phyloP scores from a whole-genome alignment of 2,329 filamentous ascomycete genomes.

The Cyphellophora attinorum region DNA sequence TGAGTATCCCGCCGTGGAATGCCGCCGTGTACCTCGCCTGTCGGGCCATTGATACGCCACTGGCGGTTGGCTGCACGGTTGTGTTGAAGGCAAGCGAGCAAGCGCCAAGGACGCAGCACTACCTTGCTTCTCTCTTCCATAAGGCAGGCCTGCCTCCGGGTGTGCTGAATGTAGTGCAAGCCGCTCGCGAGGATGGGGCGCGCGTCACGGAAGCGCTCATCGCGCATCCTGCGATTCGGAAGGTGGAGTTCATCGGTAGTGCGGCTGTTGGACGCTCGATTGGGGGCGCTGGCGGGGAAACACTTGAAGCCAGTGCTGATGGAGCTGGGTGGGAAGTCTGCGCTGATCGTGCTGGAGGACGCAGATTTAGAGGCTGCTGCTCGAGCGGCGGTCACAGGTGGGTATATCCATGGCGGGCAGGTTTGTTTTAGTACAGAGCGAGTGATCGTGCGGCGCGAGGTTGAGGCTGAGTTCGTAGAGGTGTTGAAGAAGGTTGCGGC shows the following conservation, averaged over 20 bases:
- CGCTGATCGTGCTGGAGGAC: slow-evolving; percentile 69
- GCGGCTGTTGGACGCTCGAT: slow-evolving; percentile 63
- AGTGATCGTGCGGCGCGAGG: slow-evolving; percentile 51
- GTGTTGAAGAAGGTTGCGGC: slow-evolving; percentile 37
- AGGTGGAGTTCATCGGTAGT: slow-evolving; percentile 72
- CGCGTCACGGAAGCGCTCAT: slow-evolving; percentile 60
- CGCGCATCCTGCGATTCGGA: slow-evolving; percentile 56
- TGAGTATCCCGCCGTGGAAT: slow-evolving; percentile 11
- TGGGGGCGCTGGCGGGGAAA: slow-evolving; percentile 56
- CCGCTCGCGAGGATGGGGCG: slow-evolving; percentile 50
- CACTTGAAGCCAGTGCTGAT: slow-evolving; percentile 82
- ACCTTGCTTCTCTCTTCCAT: slow-evolving; percentile 53
- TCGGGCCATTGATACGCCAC: slow-evolving; percentile 1
- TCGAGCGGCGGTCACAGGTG: slow-evolving; percentile 1
- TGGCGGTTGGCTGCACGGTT: slow-evolving; percentile 57
- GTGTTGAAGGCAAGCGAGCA: slow-evolving; percentile 63
- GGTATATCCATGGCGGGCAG: slow-evolving; percentile 48
- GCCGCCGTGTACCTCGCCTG: slow-evolving; percentile 6
- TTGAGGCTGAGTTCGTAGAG: slow-evolving; percentile 45
- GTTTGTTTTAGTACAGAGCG: slow-evolving; percentile 80
- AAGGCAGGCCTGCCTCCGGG: slow-evolving; percentile 69
- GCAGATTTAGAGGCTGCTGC: slow-evolving; percentile 61
- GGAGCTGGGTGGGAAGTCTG: slow-evolving; percentile 83
- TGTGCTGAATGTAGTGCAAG: slow-evolving; percentile 61
- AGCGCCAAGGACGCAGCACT: slow-evolving; percentile 52